A percentile compares a stretch with the other conserved stretches of the same genome.
phyloP scores from a whole-genome alignment of 23 red algal species.

The Gracilaria domingensis region DNA sequence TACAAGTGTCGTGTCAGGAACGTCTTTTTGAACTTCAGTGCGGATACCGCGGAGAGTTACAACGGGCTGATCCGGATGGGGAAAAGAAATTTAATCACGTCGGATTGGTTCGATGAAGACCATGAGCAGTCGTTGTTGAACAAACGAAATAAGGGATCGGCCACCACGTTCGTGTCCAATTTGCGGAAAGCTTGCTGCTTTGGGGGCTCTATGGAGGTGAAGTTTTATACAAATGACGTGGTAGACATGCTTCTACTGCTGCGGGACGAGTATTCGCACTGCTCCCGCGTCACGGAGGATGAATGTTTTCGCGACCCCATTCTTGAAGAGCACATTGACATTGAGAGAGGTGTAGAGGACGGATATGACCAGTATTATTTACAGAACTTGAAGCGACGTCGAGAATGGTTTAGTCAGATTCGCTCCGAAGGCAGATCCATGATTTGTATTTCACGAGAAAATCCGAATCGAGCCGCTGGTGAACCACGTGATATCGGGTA shows the following conservation, averaged over 20 bases:
- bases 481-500: background rate
- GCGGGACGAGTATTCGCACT: constrained; percentile 23
- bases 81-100: constrained; percentile 59
- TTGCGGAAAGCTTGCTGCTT: constrained; percentile 63
- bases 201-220: constrained; percentile 47
- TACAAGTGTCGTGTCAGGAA: constrained; percentile 38
- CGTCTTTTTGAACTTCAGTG: constrained; percentile 68
- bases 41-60: constrained; percentile 61
- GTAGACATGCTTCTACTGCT: constrained; percentile 48
- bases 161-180: constrained; percentile 16
- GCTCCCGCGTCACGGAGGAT: constrained; percentile 15
- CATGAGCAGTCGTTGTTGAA: constrained; percentile 76
- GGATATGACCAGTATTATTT: constrained; percentile 1
- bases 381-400: background rate
- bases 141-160: constrained; percentile 48
- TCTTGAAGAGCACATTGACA: constrained; percentile 6
- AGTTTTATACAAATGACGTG: constrained; percentile 26
- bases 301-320: constrained; percentile 53
- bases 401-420: background rate
- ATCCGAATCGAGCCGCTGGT: background rate
- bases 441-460: background rate
- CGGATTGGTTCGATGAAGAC: constrained; percentile 67
- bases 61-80: constrained; percentile 68
- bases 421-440: constrained; percentile 8
- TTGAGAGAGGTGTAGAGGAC: background rate